Evolutionary conservation across 1,284 basidiomycete species (phyloP).

Genomic region (Fomitopsis pinicola): DNA sequence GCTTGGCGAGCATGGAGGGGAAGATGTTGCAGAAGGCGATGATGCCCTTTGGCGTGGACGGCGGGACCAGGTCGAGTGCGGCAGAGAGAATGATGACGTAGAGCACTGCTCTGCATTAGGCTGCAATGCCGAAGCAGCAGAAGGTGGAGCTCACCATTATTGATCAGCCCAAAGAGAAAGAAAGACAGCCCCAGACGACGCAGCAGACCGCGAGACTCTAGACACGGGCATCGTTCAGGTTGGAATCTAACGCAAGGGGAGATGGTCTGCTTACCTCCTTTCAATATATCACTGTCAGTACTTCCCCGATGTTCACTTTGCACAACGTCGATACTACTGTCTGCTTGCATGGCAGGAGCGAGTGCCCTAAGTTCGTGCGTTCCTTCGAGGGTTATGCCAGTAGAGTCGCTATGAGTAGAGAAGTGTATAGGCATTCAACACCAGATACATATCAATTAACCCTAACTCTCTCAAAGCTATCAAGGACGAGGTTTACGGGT

Average conservation of each 20-base stretch:
- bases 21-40: constrained; percentile 91
- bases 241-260: neutral
- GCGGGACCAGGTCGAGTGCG: constrained; percentile 90
- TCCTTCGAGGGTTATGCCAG: neutral
- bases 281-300: neutral
- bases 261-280: neutral
- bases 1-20: constrained; percentile 78
- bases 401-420: neutral
- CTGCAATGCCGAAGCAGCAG: neutral
- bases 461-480: no score
- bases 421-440: neutral
- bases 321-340: neutral
- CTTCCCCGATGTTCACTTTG: neutral
- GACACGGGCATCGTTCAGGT: neutral
- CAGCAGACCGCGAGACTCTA: constrained; percentile 13
- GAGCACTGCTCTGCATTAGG: constrained; percentile 48
- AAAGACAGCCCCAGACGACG: constrained; percentile 42
- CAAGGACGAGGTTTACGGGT: no score
- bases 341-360: neutral
- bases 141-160: constrained; percentile 41
- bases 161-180: constrained; percentile 56
- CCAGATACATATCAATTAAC: neutral
- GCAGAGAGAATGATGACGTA: constrained; percentile 97
- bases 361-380: neutral
- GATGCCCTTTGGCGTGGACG: constrained; percentile 88